Conservation (phyloP, 768 basidiomycete species). For the Suillus weaverae region DNA sequence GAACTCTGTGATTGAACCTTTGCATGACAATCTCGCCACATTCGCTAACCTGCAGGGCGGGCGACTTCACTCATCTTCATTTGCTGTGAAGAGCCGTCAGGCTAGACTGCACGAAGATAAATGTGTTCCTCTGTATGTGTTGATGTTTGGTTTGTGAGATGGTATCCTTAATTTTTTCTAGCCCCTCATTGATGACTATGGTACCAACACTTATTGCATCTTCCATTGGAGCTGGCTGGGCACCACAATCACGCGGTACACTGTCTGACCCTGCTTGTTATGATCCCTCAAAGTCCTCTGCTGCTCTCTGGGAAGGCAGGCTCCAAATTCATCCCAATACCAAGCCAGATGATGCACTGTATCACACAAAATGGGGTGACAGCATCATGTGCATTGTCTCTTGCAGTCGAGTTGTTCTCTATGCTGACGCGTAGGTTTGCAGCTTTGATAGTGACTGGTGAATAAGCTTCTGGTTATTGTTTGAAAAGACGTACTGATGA, state of each 20-base stretch:
- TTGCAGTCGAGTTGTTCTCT: slow-evolving; percentile 1
- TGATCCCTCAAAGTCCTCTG: slow-evolving; percentile 79
- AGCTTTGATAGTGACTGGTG: slow-evolving; percentile 82
- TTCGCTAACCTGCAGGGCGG: slow-evolving; percentile 87
- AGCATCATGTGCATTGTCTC: slow-evolving; percentile 67
- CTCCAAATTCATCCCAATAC: slow-evolving; percentile 90
- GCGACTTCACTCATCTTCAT: slow-evolving; percentile 81
- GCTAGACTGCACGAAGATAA: slow-evolving; percentile 54
- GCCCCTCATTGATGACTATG: slow-evolving; percentile 74
- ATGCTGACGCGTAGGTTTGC: slow-evolving; percentile 13
- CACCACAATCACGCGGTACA: slow-evolving; percentile 53
- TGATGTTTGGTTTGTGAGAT: slow-evolving; percentile 15
- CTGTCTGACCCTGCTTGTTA: slow-evolving; percentile 73
- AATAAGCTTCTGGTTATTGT: slow-evolving; percentile 8
- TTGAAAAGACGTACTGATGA: slow-evolving; percentile 3
- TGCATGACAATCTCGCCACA: slow-evolving; percentile 83
- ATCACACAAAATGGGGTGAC: slow-evolving; percentile 34
- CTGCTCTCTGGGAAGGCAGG: slow-evolving; percentile 82
- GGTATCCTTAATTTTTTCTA: slow-evolving; percentile 36
- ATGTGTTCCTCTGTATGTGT: slow-evolving; percentile 47
- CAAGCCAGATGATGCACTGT: slow-evolving; percentile 57
- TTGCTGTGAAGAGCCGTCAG: slow-evolving; percentile 78
- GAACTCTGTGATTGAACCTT: slow-evolving; percentile 77
- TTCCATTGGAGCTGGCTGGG: slow-evolving; percentile 69
- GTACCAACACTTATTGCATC: slow-evolving; percentile 73